These are phyloP conservation scores for Gardenia jasminoides DNA, from an alignment of 257 asterid genomes.

Conservation along the genomic window DNA sequence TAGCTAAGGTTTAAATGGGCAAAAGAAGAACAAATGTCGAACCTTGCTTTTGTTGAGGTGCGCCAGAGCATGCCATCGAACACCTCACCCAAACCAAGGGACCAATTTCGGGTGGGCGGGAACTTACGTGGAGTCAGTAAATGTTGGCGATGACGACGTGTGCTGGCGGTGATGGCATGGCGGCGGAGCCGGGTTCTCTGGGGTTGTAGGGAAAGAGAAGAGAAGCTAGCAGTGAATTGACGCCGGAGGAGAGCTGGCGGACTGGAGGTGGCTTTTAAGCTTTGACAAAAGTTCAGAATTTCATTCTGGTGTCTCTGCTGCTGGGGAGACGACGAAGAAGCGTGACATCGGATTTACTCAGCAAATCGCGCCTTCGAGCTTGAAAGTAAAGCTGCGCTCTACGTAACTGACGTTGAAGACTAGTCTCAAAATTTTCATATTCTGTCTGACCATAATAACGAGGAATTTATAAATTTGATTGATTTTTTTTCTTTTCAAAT, in stretches of 20 bases:
- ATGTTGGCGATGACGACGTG: not conserved
- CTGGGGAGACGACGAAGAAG: not conserved
- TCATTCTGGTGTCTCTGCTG: no score
- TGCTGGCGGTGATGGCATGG: not conserved
- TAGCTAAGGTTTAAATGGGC: not conserved
- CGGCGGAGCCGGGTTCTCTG: not conserved
- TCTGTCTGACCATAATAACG: no score
- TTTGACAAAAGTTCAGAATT: no score
- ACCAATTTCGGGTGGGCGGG: not conserved
- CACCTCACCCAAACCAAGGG: not conserved
- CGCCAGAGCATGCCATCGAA: slow-evolving; percentile 22
- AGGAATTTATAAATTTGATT: no score
- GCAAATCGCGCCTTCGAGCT: not conserved
- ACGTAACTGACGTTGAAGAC: no score
- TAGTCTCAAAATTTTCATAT: no score
- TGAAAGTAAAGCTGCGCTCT: no score
- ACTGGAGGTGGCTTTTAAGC: no score
- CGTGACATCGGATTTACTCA: not conserved
- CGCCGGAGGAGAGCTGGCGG: no score
- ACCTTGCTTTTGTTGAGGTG: slow-evolving; percentile 17
- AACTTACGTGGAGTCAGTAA: not conserved
- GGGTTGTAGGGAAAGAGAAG: no score
- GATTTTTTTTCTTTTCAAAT: no score
- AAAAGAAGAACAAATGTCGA: not conserved
- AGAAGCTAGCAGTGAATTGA: not conserved